phyloP scores from a whole-genome alignment of 1,139 yeast genomes.

The Yarrowia galli region DNA sequence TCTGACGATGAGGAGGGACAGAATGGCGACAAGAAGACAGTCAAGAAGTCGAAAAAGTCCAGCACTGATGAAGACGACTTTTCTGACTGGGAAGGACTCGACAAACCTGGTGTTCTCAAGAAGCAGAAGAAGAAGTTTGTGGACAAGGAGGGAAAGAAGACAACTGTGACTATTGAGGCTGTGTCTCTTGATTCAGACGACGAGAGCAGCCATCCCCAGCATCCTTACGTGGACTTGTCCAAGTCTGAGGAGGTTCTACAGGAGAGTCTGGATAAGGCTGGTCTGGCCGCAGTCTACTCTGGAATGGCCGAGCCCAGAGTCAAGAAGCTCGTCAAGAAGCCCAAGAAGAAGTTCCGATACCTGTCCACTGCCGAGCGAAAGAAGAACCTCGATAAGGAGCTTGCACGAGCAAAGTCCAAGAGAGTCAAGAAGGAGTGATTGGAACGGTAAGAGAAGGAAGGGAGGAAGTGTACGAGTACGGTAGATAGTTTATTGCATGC shows the following conservation, averaged over 20 bases:
- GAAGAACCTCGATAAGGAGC: constrained; percentile 25
- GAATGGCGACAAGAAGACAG: background rate
- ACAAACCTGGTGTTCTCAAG: constrained; percentile 35
- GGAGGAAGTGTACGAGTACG: background rate
- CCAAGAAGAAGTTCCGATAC: constrained; percentile 39
- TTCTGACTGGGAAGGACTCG: constrained; percentile 38
- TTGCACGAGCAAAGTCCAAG: constrained; percentile 29
- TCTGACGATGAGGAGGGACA: constrained; percentile 8
- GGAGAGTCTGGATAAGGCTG: constrained; percentile 33
- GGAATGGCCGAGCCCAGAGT: constrained; percentile 29
- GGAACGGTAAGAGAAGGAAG: background rate
- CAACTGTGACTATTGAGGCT: constrained; percentile 38
- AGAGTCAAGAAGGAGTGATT: constrained; percentile 24
- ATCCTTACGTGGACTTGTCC: constrained; percentile 20
- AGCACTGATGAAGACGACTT: constrained; percentile 19
- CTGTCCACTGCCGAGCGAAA: constrained; percentile 24
- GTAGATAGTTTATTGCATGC: constrained; percentile 26
- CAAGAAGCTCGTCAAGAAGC: constrained; percentile 35
- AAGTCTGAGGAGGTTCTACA: constrained; percentile 31
- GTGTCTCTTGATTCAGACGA: constrained; percentile 52
- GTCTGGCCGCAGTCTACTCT: constrained; percentile 30
- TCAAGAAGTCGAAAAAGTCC: constrained; percentile 2
- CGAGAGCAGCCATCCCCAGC: constrained; percentile 4
- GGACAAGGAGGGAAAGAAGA: constrained; percentile 20
- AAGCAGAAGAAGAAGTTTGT: constrained; percentile 17